phyloP scores from a whole-genome alignment of 1,284 basidiomycete species.

The Rhodotorula sp. region DNA sequence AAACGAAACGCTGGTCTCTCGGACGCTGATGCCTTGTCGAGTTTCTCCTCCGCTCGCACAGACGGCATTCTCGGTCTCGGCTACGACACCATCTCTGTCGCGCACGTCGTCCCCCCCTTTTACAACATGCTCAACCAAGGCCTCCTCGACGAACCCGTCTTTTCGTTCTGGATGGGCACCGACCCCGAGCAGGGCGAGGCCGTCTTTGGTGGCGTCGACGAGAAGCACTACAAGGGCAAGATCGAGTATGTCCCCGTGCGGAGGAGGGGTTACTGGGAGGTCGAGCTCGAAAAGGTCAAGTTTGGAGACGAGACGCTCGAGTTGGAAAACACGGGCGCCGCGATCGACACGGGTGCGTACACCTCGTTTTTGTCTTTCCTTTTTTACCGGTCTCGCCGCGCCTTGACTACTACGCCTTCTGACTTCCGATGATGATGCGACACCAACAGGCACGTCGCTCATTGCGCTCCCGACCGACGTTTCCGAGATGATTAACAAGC shows the following conservation, averaged over 20 bases:
- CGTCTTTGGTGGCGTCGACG: conserved; percentile 88
- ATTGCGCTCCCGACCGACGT: conserved; percentile 91
- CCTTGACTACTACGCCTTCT: background rate
- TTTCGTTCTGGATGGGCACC: conserved; percentile 89
- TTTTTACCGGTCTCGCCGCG: background rate
- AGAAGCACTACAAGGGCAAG: conserved; percentile 72
- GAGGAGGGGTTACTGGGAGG: conserved; percentile 85
- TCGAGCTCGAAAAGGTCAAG: conserved; percentile 51
- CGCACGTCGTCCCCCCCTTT: conserved; percentile 90
- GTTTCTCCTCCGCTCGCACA: background rate
- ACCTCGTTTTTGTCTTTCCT: too few relatives aligned
- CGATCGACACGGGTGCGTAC: conserved; percentile 92
- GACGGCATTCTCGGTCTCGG: conserved; percentile 95
- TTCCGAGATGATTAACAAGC: conserved; percentile 96
- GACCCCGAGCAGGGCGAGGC: conserved; percentile 88
- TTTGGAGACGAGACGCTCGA: conserved; percentile 69
- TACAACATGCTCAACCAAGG: conserved; percentile 87
- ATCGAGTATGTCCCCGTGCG: conserved; percentile 87
- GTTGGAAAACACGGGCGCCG: conserved; percentile 82
- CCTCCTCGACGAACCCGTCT: conserved; percentile 80
- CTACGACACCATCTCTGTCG: conserved; percentile 95
- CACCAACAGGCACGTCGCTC: conserved; percentile 69
- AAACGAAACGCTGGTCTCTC: too few relatives aligned
- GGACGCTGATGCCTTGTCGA: conserved; percentile 56
- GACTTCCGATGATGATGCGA: too few relatives aligned